A percentile compares a stretch with the other conserved stretches of the same genome.
phyloP scores from a whole-genome alignment of 140 eudicot species.

The Anethum foeniculum region DNA sequence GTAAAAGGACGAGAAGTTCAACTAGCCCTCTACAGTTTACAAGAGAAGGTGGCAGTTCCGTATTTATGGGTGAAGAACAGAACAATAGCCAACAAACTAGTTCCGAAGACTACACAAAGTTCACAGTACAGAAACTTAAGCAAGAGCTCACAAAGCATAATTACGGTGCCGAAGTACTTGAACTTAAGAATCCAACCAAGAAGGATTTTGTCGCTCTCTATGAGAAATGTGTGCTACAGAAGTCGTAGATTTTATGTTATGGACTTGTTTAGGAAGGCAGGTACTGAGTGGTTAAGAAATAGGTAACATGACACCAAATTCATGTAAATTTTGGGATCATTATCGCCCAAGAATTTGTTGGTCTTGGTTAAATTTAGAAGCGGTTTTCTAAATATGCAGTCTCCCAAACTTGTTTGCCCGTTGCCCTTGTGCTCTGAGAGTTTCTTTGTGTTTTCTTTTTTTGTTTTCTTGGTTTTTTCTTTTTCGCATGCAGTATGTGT shows the following conservation, averaged over 20 bases:
- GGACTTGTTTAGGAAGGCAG: constrained; percentile 3
- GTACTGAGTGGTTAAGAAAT: not conserved
- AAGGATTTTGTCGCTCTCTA: constrained; percentile 81
- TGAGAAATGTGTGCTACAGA: constrained; percentile 60
- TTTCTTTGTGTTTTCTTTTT: not conserved
- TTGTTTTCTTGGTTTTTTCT: not conserved
- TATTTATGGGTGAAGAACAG: constrained; percentile 55
- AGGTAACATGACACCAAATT: not conserved
- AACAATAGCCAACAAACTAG: constrained; percentile 43
- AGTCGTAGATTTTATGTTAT: constrained; percentile 21
- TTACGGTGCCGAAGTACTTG: constrained; percentile 76
- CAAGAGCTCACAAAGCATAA: constrained; percentile 74
- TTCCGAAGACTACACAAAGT: constrained; percentile 58
- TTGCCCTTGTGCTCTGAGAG: not conserved
- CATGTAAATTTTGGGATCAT: not conserved
- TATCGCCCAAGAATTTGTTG: not conserved
- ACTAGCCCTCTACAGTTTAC: constrained; percentile 42
- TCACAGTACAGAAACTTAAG: constrained; percentile 60
- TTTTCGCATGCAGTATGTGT: not conserved
- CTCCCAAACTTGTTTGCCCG: not conserved
- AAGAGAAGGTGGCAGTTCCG: constrained; percentile 72
- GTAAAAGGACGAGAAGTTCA: constrained; percentile 61
- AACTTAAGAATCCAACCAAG: constrained; percentile 66
- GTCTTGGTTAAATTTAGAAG: not conserved
- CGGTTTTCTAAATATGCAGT: not conserved